phyloP scores from a whole-genome alignment of 352 stramenopile species.

The Pythium volutum region DNA sequence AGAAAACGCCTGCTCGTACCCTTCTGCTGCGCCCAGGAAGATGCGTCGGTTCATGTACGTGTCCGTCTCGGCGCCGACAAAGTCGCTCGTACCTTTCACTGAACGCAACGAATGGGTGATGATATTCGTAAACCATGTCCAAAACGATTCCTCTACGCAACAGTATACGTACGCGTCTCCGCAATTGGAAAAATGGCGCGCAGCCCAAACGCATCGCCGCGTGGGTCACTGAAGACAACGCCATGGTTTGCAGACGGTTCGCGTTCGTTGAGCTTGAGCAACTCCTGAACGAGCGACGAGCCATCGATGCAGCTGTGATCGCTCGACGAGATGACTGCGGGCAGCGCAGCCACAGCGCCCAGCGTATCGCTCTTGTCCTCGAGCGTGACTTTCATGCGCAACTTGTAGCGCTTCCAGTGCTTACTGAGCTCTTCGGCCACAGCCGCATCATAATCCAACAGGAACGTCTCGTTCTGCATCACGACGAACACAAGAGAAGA shows the following conservation, averaged over 20 bases:
- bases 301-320: conserved; percentile 19
- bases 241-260: conserved; percentile 26
- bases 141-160: not conserved
- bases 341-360: conserved; percentile 46
- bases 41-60: conserved; percentile 65
- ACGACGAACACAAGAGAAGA: conserved; percentile 5
- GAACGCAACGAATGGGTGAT: conserved; percentile 1
- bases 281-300: conserved; percentile 23
- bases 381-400: conserved; percentile 80
- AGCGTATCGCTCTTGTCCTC: conserved; percentile 63
- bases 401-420: conserved; percentile 87
- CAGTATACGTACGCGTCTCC: conserved; percentile 24
- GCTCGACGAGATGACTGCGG: conserved; percentile 33
- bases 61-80: conserved; percentile 35
- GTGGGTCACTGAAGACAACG: conserved; percentile 59
- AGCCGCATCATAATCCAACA: conserved; percentile 67
- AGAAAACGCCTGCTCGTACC: conserved; percentile 30
- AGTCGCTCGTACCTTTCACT: conserved; percentile 57
- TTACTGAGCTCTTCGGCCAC: conserved; percentile 62
- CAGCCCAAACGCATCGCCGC: conserved; percentile 59
- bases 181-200: conserved; percentile 47
- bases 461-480: conserved; percentile 52
- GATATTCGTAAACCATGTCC: not conserved
- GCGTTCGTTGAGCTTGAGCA: conserved; percentile 38
- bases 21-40: conserved; percentile 68